phyloP scores from a whole-genome alignment of 768 basidiomycete species.

The Russula foetens region DNA sequence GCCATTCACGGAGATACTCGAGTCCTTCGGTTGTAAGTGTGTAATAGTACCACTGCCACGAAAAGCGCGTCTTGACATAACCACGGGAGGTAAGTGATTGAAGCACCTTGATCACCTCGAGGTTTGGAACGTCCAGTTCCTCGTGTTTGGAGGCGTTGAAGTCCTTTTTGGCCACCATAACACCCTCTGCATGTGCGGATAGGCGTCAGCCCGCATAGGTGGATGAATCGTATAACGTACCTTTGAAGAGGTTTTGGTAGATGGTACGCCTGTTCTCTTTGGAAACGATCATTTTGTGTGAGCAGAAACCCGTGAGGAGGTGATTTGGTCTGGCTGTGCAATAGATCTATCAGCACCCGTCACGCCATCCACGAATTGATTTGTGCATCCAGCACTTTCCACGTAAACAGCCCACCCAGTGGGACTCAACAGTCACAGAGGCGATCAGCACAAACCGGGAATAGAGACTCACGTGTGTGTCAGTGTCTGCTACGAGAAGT shows the following conservation, averaged over 20 bases:
- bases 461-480: background rate
- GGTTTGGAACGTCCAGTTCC: slow-evolving; percentile 63
- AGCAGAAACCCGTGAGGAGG: slow-evolving; percentile 20
- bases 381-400: slow-evolving; percentile 29
- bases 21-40: slow-evolving; percentile 94
- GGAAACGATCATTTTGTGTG: slow-evolving; percentile 85
- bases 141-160: slow-evolving; percentile 97
- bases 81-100: slow-evolving; percentile 65
- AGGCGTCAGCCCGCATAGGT: background rate
- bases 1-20: slow-evolving; percentile 94
- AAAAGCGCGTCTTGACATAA: slow-evolving; percentile 97
- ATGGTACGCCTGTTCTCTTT: slow-evolving; percentile 93
- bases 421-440: background rate
- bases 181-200: slow-evolving; percentile 62
- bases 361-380: slow-evolving; percentile 25
- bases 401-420: slow-evolving; percentile 10
- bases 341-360: slow-evolving; percentile 19
- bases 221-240: slow-evolving; percentile 37
- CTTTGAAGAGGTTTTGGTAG: slow-evolving; percentile 99
- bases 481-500: background rate
- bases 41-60: slow-evolving; percentile 99
- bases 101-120: slow-evolving; percentile 66
- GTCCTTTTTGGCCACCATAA: slow-evolving; percentile 98
- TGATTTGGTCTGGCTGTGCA: slow-evolving; percentile 29
- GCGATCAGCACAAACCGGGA: background rate